Evolutionary conservation across 306 rosid genomes (phyloP), one percentile per base, ranked within the genome.

Genomic region (Heteromeles arbutifolia): DNA sequence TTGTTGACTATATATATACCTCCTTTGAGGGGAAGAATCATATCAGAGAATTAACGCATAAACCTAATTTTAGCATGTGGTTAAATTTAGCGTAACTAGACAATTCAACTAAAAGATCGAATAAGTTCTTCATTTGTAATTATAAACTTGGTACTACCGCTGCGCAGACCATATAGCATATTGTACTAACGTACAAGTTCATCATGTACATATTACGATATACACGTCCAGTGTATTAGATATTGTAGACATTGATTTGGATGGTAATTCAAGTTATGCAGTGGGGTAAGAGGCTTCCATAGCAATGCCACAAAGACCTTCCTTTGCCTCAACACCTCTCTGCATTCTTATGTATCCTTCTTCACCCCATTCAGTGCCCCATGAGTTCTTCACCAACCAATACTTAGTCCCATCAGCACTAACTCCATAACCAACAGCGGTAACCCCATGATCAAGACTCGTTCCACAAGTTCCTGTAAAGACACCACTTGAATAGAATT

Each of bases 251-350:
- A 62, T 62, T 28, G n/a, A 28, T 62, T 62, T 62, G 6, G 66
- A 25, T 26, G 19, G 21, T 61, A 13, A 24, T 58, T 24, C 64
- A 58, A 24, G 24, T 74, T 56, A 82, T 34, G 79, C 84, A 26
- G 82, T 86, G 4, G 87, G 86, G 41, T 79, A 86, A 59, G 90
- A 84, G 11, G 87, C 84, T 44, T 65, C 74, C 48, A 84, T 44
- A 44, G 50, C 50, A 44, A 44, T 44, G 50, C 50, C 50, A 44
- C 50, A 44, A 44, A 44, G 50, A 44, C 50, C 50, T 44, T 44
- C 45, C 45, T 43, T 43, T 43, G 45, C 14, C 45, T 43, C 45
- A 43, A 43, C 14, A 43, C 45, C 45, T 43, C 45, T 11, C 45
- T 43, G 45, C 45, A 43, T 43, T 43, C 45, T 9, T 43, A 43